These are phyloP conservation scores for Nakaseomyces glabratus DNA, from an alignment of 1,139 yeast species.

Conservation along the genomic window DNA sequence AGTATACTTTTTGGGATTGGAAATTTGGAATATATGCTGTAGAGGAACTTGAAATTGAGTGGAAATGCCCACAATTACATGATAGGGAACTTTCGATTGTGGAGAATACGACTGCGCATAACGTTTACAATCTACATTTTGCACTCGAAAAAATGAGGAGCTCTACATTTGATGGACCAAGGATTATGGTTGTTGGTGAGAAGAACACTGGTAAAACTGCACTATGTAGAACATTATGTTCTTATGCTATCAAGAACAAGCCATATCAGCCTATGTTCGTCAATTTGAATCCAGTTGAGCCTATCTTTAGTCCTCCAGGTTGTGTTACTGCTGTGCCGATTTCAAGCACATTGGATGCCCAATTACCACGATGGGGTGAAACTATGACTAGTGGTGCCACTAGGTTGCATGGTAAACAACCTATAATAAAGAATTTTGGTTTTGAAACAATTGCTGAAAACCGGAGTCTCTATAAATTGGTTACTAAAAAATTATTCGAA, in stretches of 20 bases:
- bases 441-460: conserved; percentile 53
- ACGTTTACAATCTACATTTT: conserved; percentile 56
- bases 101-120: conserved; percentile 34
- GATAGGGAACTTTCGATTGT: conserved; percentile 14
- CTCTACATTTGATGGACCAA: conserved; percentile 44
- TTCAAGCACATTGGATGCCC: conserved; percentile 72
- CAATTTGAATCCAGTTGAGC: conserved; percentile 76
- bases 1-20: conserved; percentile 50
- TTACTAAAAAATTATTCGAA: conserved; percentile 48
- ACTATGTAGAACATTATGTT: conserved; percentile 54
- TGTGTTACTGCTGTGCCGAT: conserved; percentile 77
- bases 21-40: conserved; percentile 54
- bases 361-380: conserved; percentile 70
- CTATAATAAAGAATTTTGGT: conserved; percentile 75
- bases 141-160: conserved; percentile 59
- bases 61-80: conserved; percentile 28
- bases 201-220: conserved; percentile 71
- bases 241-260: conserved; percentile 70
- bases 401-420: conserved; percentile 75
- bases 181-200: conserved; percentile 67
- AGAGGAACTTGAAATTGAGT: conserved; percentile 45
- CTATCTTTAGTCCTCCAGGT: conserved; percentile 77
- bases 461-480: conserved; percentile 48
- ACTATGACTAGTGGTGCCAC: conserved; percentile 85
- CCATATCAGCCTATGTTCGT: conserved; percentile 57